Base-by-base conservation (phyloP, 768 basidiomycete genomes). In the Amanita polypyramis region DNA sequence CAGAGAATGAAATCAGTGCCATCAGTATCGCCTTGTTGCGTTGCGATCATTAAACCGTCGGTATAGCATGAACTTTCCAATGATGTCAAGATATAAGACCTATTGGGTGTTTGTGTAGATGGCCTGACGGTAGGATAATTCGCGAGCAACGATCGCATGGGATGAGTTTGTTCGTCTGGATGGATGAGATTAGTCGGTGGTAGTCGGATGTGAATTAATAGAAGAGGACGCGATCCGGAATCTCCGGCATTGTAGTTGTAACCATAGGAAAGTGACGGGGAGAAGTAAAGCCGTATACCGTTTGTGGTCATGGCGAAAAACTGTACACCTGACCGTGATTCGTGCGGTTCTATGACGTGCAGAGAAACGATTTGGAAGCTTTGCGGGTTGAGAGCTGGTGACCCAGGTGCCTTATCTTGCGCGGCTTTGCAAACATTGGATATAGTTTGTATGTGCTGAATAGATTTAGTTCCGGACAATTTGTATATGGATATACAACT, bases 241-340 rank as follows among this genome's bases (percentile, higher is more conserved):
- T 49, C 47, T 14, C 29, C 39, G 50, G 58, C 47, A 52, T 54
- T 58, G 14, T 65, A 61, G 15, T 57, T 59, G 60, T 79, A 82
- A 19, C 68, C 66, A 53, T 74, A 76, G 17, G 66, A 62, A 43
- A 66, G 64, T 3, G 74, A 67, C 2, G 83, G 74, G 1, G 76
- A 75, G 60, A 96, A 91, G 69, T 89, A 97, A 1, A 95, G 70
- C 43, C 94, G 80, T 2, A 85, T 77, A 10, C 89, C 93, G 44
- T 83, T 92, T 23, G 74, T 69, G 19, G 92, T 91, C 40, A 94
- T 65, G 1, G 85, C 91, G 42, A 96, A 70, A 8, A 98, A 73
- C 49, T 89, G 87, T 10, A 87, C 66, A 11, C 77, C 78, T 20
- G 75, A 66, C 12, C 79, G 80, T 21, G 86, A 83, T 60, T 89